Evolutionary conservation across 768 basidiomycete genomes (phyloP), one percentile per base, ranked within the genome.

Genomic region (Fomitopsis serialis): DNA sequence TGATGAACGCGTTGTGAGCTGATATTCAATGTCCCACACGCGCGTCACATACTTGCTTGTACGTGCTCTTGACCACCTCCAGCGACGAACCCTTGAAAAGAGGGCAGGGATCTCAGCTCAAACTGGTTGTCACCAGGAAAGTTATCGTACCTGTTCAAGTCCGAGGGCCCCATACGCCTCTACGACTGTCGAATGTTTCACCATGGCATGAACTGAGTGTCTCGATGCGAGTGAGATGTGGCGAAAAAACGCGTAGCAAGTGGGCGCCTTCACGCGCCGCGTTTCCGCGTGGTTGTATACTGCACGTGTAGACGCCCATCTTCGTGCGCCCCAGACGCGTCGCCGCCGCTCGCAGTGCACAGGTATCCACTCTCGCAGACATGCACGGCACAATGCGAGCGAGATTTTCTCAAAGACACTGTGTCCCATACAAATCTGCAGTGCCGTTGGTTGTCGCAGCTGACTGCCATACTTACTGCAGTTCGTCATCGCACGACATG

Each of bases 41-140:
- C 42, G 27, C 44, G 52, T n/a, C 21, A 42, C 60, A 21, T 42
- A 81, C 87, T 76, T 85, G 81, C 64, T 79, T 88, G 73, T 89
- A 90, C 9, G 80, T 74, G 46, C 70, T 72, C 67, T 83, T 88
- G 47, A 89, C 80, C n/a, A 70, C 67, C 22, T 89, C 85, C 51
- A 86, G 63, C 17, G 85, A 73, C 34, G 78, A 70, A 52, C 77
- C 83, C 86, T 89, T 58, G 47, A 40, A 40, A 5, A 17, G 15
- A 19, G 37, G 15, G 15, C 15, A 17, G 5, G 55, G 45, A 22
- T 48, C 24, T 48, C 35, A 19, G 17, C 36, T 32, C 12, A 25
- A 17, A 7, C 10, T 40, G 42, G 23, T 1, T 2, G 23, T n/a
- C 2, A 45, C 42, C 11, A 47, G 52, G 21, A 46, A 42, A 24